These are phyloP conservation scores for Diaporthe helianthi DNA, from an alignment of 2,329 filamentous ascomycete genomes.

Conservation along the genomic window DNA sequence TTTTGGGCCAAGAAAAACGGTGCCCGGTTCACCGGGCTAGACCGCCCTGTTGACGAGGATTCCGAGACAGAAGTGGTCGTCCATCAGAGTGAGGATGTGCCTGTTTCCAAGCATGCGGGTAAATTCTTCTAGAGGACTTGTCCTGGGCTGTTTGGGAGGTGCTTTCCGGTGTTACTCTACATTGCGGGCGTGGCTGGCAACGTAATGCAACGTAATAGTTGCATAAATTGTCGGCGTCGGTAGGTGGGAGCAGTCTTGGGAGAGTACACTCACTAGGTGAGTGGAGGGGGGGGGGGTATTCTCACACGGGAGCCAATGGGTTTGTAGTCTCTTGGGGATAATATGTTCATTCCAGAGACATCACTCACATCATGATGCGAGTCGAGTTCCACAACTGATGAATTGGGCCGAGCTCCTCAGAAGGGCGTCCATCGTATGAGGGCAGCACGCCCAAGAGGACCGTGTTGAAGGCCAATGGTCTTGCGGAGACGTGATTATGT, in stretches of 20 bases:
- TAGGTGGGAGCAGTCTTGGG: background rate
- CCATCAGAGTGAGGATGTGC: slow-evolving; percentile 40
- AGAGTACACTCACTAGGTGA: background rate
- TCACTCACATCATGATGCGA: background rate
- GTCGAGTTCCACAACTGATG: too few relatives aligned
- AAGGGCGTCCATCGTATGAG: background rate
- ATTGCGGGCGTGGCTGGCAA: background rate
- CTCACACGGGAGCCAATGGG: background rate
- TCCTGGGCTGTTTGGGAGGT: slow-evolving; percentile 23
- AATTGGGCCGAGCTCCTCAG: background rate
- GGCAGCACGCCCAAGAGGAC: background rate
- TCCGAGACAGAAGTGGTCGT: slow-evolving; percentile 25
- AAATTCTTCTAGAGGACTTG: slow-evolving; percentile 58
- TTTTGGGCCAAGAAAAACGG: slow-evolving; percentile 63
- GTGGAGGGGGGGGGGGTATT: background rate
- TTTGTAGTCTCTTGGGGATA: background rate
- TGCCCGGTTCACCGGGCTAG: slow-evolving; percentile 70
- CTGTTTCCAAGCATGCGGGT: slow-evolving; percentile 49
- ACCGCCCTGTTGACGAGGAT: slow-evolving; percentile 53
- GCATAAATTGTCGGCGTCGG: background rate
- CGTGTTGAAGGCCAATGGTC: background rate
- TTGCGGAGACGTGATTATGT: background rate
- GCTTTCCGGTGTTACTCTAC: background rate
- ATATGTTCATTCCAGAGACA: background rate
- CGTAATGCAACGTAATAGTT: background rate